These are phyloP conservation scores for Musa balbisiana DNA, from an alignment of 202 grass and related monocot species.

Conservation along the genomic window DNA sequence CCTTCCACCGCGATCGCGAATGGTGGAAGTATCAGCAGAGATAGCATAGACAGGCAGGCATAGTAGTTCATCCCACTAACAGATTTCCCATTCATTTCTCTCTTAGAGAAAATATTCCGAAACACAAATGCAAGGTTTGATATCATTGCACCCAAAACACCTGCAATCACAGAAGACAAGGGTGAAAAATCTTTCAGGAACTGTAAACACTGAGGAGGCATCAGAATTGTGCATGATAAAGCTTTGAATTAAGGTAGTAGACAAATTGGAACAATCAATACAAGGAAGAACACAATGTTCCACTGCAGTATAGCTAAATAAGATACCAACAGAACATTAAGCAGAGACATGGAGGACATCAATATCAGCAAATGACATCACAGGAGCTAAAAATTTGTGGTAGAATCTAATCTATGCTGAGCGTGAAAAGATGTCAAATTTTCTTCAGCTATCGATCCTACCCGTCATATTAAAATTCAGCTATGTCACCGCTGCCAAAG, in stretches of 20 bases:
- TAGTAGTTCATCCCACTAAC: constrained; percentile 28
- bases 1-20: constrained; percentile 22
- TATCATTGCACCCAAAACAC: constrained; percentile 26
- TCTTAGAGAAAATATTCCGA: constrained; percentile 24
- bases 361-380: too few relatives aligned
- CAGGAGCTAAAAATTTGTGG: too few relatives aligned
- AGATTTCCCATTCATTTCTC: constrained; percentile 17
- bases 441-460: neutral
- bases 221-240: too few relatives aligned
- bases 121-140: constrained; percentile 26
- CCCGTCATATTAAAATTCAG: constrained; percentile 21
- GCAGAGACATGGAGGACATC: too few relatives aligned
- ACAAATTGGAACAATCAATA: too few relatives aligned
- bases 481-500: constrained; percentile 14
- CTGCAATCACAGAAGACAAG: neutral
- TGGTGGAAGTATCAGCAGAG: constrained; percentile 17
- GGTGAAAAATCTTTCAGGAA: neutral
- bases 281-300: too few relatives aligned
- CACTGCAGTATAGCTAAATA: too few relatives aligned
- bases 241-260: too few relatives aligned
- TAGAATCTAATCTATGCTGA: too few relatives aligned
- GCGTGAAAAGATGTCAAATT: neutral
- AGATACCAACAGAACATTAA: too few relatives aligned
- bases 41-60: constrained; percentile 18
- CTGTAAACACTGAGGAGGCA: too few relatives aligned